These are phyloP conservation scores for Macrocystidia cucumis DNA, from an alignment of 1,284 basidiomycete genomes.

Conservation along the genomic window DNA sequence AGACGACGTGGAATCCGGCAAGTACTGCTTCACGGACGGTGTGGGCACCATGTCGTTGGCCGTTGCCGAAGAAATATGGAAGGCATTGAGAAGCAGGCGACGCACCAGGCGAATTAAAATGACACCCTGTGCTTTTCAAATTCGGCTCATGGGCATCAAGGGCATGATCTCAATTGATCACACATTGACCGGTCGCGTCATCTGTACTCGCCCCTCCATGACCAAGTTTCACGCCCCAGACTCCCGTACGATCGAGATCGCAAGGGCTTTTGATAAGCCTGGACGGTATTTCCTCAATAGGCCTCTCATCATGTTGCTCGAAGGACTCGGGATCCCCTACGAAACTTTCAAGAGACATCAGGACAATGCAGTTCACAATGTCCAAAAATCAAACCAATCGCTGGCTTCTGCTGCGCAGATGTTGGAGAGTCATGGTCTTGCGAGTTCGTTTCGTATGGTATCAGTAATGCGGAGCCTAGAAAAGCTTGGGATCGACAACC, in stretches of 20 bases:
- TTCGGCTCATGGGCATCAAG: slow-evolving; percentile 56
- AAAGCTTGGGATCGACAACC: slow-evolving; percentile 23
- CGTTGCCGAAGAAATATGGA: slow-evolving; percentile 46
- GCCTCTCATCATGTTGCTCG: slow-evolving; percentile 66
- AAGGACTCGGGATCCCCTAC: slow-evolving; percentile 42
- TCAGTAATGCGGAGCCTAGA: slow-evolving; percentile 28
- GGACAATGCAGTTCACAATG: slow-evolving; percentile 39
- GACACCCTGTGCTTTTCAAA: slow-evolving; percentile 45
- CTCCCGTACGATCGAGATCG: slow-evolving; percentile 51
- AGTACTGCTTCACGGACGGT: slow-evolving; percentile 59
- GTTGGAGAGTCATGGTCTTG: slow-evolving; percentile 36
- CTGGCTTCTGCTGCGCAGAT: slow-evolving; percentile 38
- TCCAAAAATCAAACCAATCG: slow-evolving; percentile 31
- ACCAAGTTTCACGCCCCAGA: slow-evolving; percentile 51
- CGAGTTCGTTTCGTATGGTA: slow-evolving; percentile 29
- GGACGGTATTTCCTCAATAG: slow-evolving; percentile 55
- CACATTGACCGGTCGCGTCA: slow-evolving; percentile 31
- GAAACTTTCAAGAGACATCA: slow-evolving; percentile 50
- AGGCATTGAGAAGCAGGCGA: slow-evolving; percentile 29
- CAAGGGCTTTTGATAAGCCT: slow-evolving; percentile 53
- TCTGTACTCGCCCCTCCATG: slow-evolving; percentile 52
- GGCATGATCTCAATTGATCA: slow-evolving; percentile 56
- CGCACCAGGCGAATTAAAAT: slow-evolving; percentile 24
- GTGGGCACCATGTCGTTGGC: slow-evolving; percentile 58
- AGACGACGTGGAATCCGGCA: slow-evolving; percentile 35